phyloP scores from a whole-genome alignment of 257 asterid genomes.

The Phtheirospermum japonicum region DNA sequence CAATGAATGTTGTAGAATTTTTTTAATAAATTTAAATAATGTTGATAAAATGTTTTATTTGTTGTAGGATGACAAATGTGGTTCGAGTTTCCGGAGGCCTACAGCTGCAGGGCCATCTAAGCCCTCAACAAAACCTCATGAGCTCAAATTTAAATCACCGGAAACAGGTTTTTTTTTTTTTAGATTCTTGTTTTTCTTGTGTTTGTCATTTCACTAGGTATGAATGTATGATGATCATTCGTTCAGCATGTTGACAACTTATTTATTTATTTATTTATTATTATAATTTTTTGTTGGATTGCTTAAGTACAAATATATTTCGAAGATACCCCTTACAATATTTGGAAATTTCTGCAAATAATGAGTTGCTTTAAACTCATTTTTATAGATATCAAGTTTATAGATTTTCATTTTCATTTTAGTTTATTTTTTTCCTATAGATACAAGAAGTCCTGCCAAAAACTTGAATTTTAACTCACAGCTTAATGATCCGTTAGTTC shows the following conservation, averaged over 20 bases:
- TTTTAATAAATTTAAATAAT: background rate
- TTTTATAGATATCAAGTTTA: background rate
- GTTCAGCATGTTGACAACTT: background rate
- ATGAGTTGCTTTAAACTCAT: background rate
- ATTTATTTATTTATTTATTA: too few species aligned
- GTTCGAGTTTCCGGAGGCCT: constrained; percentile 5
- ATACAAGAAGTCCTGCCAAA: constrained; percentile 16
- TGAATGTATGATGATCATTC: background rate
- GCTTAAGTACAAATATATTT: too few species aligned
- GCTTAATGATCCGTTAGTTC: constrained; percentile 8
- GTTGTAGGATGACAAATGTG: constrained; percentile 5
- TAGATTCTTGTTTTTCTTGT: background rate
- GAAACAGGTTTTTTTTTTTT: constrained; percentile 7
- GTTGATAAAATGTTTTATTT: background rate
- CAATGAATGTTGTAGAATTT: background rate
- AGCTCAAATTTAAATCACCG: background rate
- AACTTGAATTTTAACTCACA: constrained; percentile 17
- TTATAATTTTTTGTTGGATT: too few species aligned
- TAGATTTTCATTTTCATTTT: background rate
- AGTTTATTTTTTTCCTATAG: constrained; percentile 1
- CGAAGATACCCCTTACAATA: too few species aligned
- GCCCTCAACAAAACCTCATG: background rate
- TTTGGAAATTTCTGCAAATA: background rate
- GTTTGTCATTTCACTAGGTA: constrained; percentile 4
- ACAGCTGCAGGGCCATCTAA: constrained; percentile 10